phyloP scores from a whole-genome alignment of 768 basidiomycete genomes.

The Termitomyces sp. region DNA sequence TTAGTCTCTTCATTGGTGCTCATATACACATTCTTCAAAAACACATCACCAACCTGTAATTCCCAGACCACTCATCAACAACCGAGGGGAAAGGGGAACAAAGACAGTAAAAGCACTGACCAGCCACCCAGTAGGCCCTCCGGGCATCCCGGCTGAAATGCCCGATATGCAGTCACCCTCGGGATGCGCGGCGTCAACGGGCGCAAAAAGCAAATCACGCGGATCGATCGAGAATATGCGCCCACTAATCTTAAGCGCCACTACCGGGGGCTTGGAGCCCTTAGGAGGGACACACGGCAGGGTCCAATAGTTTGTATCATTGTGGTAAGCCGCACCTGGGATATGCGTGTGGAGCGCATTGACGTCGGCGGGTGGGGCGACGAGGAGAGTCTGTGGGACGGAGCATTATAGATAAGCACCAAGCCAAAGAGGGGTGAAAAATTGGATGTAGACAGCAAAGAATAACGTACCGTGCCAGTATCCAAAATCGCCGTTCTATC shows the following conservation, averaged over 20 bases:
- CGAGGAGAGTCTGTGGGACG: slow-evolving; percentile 12
- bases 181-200: slow-evolving; percentile 41
- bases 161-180: slow-evolving; percentile 55
- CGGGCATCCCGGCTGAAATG: slow-evolving; percentile 49
- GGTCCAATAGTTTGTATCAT: slow-evolving; percentile 39
- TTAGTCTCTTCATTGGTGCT: slow-evolving; percentile 30
- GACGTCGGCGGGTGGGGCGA: slow-evolving; percentile 36
- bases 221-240: slow-evolving; percentile 52
- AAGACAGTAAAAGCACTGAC: background rate
- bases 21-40: slow-evolving; percentile 37
- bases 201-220: slow-evolving; percentile 50
- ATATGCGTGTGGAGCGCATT: slow-evolving; percentile 49
- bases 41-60: slow-evolving; percentile 32
- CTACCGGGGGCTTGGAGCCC: slow-evolving; percentile 40
- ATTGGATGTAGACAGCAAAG: too few relatives aligned
- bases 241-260: slow-evolving; percentile 52
- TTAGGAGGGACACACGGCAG: slow-evolving; percentile 50
- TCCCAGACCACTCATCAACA: background rate
- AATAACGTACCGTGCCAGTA: slow-evolving; percentile 27
- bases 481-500: slow-evolving; percentile 54
- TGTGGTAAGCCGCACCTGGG: slow-evolving; percentile 47
- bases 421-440: background rate
- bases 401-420: background rate
- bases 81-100: too few relatives aligned
- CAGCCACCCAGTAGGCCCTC: slow-evolving; percentile 46